These are phyloP conservation scores for Dispira simplex DNA, from an alignment of 192 early-diverging fungal genomes.

Conservation along the genomic window DNA sequence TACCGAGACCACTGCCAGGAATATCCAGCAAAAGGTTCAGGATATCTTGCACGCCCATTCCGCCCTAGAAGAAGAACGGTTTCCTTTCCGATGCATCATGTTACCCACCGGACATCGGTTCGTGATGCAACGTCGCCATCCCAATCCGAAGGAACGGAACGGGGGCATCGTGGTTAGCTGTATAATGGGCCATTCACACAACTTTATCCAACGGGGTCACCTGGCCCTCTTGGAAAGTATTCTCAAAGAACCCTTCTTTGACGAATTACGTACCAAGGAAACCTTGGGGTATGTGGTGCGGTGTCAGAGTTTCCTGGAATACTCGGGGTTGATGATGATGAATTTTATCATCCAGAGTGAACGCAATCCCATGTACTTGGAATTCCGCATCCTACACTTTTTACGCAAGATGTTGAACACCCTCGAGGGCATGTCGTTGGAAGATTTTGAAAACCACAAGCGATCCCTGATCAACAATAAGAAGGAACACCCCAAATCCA, in stretches of 20 bases:
- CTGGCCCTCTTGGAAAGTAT: conserved; percentile 68
- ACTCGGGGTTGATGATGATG: conserved; percentile 59
- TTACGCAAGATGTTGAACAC: conserved; percentile 35
- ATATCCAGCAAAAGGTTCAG: conserved; percentile 39
- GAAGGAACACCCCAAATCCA: conserved; percentile 61
- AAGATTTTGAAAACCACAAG: conserved; percentile 48
- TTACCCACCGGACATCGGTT: conserved; percentile 38
- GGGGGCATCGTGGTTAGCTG: conserved; percentile 76
- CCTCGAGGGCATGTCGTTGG: conserved; percentile 42
- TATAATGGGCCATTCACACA: conserved; percentile 56
- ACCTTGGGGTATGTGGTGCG: conserved; percentile 58
- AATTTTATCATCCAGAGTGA: conserved; percentile 83
- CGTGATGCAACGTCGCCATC: conserved; percentile 36
- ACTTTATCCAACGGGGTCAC: conserved; percentile 44
- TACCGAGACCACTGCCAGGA: conserved; percentile 43
- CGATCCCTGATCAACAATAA: conserved; percentile 41
- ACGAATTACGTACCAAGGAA: conserved; percentile 87
- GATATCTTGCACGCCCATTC: conserved; percentile 39
- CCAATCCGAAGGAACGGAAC: conserved; percentile 72
- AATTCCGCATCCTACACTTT: conserved; percentile 67
- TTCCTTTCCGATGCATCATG: conserved; percentile 30
- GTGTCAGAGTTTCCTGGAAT: conserved; percentile 38
- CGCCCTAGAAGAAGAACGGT: conserved; percentile 30
- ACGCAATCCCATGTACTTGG: conserved; percentile 59
- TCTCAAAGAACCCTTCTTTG: conserved; percentile 77